Base-by-base conservation (phyloP, 2,329 filamentous ascomycete species). In the Paraconiothyrium brasiliense region DNA sequence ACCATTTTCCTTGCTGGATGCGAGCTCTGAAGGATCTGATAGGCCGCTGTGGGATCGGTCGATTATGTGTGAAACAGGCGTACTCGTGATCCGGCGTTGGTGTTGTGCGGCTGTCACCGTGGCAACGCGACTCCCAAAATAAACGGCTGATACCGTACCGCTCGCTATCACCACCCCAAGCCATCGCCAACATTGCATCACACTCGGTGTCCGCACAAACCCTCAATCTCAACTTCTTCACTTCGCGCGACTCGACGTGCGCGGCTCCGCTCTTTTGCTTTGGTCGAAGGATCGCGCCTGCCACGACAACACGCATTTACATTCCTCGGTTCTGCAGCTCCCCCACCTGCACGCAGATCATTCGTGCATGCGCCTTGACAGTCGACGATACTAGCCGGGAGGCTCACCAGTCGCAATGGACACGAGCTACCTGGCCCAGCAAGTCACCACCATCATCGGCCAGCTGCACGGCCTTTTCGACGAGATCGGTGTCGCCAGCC, bases 401-500 rank as follows among this genome's bases (percentile, higher is more conserved):
- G 75, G 74, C 63, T 69, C 70, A 64, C 65, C 68, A 74, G 70
- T 70, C 72, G 68, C 63, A 65, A 97, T 97, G 89, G 94, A 97
- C 81, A 93, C 94, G 61, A 92, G 92, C 78, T 96, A 96, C 80
- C 85, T 98, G 76, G 92, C 93, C 71, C 93, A 96, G 79, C 95
- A 98, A 87, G 92, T 99, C 82, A 95, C 93, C 70, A 93, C 88
- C 73, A 97, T 97, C 76, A 93, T 98, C 77, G 89, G 88, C 79
- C 93, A 97, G 81, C 87, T 99, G 63, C 94, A 98, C 81, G 92
- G 91, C 67, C 87, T 98, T 60, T 99, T 97, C 75, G 95, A 99
- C 79, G 94, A 99, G 77, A 99, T 99, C 74, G 95, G 95, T 61
- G 92, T 99, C n/a, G 88, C 94, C 32, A 89, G 84, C 74, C 93